phyloP scores from a whole-genome alignment of 2,329 filamentous ascomycete genomes.

The Paecilomyces sp. region DNA sequence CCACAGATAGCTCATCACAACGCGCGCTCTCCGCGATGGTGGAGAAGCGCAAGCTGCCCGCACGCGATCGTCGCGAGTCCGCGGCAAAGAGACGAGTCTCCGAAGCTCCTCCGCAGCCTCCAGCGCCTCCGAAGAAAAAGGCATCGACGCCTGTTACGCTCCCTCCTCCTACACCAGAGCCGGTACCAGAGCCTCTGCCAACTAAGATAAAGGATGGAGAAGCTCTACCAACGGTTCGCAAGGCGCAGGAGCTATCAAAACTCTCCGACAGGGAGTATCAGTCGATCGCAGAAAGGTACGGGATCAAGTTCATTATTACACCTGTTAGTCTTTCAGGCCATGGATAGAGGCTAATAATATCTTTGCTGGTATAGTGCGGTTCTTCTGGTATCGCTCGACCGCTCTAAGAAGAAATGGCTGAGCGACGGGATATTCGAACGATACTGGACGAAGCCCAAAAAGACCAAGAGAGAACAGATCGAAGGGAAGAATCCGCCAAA shows the following conservation, averaged over 20 bases:
- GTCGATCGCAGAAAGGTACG: slow-evolving; percentile 50
- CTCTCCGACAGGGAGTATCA: slow-evolving; percentile 51
- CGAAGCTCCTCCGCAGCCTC: slow-evolving; percentile 25
- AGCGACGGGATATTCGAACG: slow-evolving; percentile 48
- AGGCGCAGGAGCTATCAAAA: slow-evolving; percentile 39
- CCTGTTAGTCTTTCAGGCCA: background rate
- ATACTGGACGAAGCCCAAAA: slow-evolving; percentile 53
- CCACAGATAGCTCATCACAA: background rate
- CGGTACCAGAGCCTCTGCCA: slow-evolving; percentile 39
- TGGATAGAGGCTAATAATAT: slow-evolving; percentile 12
- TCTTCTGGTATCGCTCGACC: slow-evolving; percentile 50
- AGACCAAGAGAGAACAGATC: slow-evolving; percentile 45
- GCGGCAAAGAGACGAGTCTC: slow-evolving; percentile 37
- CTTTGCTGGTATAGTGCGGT: slow-evolving; percentile 40
- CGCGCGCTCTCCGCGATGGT: slow-evolving; percentile 23
- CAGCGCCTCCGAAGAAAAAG: slow-evolving; percentile 29
- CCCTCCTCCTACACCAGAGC: slow-evolving; percentile 21
- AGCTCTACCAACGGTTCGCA: slow-evolving; percentile 46
- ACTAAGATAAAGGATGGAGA: slow-evolving; percentile 47
- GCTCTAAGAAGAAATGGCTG: slow-evolving; percentile 53
- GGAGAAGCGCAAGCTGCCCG: slow-evolving; percentile 37
- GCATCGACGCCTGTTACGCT: slow-evolving; percentile 21
- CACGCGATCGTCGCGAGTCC: slow-evolving; percentile 38
- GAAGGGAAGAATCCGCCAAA: slow-evolving; percentile 42
- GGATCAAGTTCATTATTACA: background rate